phyloP scores from a whole-genome alignment of 345 rosid species.

The Zanthoxylum bungeanum region DNA sequence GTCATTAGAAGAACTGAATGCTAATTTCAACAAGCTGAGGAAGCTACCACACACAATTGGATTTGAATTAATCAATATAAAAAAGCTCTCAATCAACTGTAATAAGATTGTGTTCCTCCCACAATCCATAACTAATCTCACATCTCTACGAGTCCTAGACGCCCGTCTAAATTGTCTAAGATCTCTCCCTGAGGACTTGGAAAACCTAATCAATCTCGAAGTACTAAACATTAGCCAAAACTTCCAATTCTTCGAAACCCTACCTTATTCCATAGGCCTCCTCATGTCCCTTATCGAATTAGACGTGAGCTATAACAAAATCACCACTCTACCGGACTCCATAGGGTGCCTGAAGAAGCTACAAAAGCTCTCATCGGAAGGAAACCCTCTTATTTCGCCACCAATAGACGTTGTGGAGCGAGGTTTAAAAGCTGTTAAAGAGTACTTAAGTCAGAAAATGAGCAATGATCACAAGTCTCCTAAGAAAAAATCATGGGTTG shows the following conservation, averaged over 20 bases:
- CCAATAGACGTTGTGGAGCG: conserved; percentile 67
- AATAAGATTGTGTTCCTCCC: conserved; percentile 74
- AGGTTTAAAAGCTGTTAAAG: conserved; percentile 55
- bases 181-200: conserved; percentile 69
- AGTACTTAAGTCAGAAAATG: conserved; percentile 66
- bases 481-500: conserved; percentile 72
- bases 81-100: conserved; percentile 67
- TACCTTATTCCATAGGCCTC: conserved; percentile 70
- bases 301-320: conserved; percentile 79
- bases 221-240: conserved; percentile 80
- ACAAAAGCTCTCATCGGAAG: conserved; percentile 62
- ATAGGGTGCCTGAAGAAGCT: conserved; percentile 74
- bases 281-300: conserved; percentile 68
- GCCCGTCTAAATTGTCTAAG: conserved; percentile 80
- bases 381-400: conserved; percentile 78
- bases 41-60: conserved; percentile 71
- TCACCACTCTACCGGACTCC: conserved; percentile 59
- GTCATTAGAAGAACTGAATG: conserved; percentile 74
- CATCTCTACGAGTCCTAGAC: conserved; percentile 53
- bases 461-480: conserved; percentile 32
- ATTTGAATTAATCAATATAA: conserved; percentile 60
- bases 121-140: conserved; percentile 56
- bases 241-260: conserved; percentile 57
- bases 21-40: conserved; percentile 82
- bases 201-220: conserved; percentile 67